These are phyloP conservation scores for Aspergillus persii DNA, from an alignment of 2,329 filamentous ascomycete species.

Conservation along the genomic window DNA sequence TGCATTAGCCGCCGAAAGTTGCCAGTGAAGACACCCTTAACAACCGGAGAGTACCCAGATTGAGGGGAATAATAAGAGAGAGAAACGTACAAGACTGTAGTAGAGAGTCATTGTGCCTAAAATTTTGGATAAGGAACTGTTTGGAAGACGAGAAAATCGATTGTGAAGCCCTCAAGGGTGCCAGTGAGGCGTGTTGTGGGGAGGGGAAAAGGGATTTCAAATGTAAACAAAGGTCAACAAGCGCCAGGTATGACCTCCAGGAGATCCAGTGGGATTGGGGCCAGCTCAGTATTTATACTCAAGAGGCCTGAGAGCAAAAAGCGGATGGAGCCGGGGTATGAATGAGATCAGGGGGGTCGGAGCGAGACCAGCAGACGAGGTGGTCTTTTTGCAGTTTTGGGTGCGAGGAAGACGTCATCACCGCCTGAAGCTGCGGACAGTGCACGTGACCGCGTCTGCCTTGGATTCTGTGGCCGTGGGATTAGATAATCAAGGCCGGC, in stretches of 20 bases:
- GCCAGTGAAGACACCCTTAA: background rate
- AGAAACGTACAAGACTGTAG: slow-evolving; percentile 60
- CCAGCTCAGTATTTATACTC: slow-evolving; percentile 5
- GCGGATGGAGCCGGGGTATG: background rate
- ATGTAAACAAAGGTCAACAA: slow-evolving; percentile 17
- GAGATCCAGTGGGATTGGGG: background rate
- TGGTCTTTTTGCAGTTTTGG: slow-evolving; percentile 63
- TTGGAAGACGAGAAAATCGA: background rate
- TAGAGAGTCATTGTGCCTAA: slow-evolving; percentile 63
- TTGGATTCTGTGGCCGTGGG: too few relatives aligned
- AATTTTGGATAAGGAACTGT: background rate
- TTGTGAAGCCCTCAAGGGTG: background rate
- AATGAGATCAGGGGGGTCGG: slow-evolving; percentile 5
- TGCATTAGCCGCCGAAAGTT: background rate
- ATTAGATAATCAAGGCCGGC: too few relatives aligned
- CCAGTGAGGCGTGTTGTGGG: slow-evolving; percentile 4
- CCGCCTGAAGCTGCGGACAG: slow-evolving; percentile 9
- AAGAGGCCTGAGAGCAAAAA: background rate
- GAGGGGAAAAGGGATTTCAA: slow-evolving; percentile 5
- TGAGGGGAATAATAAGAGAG: background rate
- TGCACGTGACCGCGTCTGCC: slow-evolving; percentile 13
- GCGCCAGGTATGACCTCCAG: background rate
- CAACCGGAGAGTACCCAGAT: background rate
- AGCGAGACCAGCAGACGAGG: slow-evolving; percentile 49
- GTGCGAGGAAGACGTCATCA: slow-evolving; percentile 35